Conservation (phyloP, 805 yeast species). For the Tetrapisispora nanseiensis region DNA sequence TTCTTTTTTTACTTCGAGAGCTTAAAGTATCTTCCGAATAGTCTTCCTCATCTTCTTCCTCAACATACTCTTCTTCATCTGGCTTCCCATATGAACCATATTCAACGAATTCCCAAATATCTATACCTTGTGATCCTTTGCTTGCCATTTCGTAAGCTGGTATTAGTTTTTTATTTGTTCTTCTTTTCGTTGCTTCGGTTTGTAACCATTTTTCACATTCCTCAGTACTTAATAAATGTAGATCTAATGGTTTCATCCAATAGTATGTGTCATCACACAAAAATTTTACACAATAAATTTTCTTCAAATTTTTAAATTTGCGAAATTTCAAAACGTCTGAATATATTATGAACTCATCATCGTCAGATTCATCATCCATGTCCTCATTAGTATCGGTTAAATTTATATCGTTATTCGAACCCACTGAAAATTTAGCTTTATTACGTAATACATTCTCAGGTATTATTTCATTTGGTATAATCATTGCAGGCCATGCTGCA, state of each 20-base stretch:
- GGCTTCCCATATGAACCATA: constrained; percentile 27
- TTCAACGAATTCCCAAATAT: constrained; percentile 29
- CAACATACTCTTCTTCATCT: constrained; percentile 24
- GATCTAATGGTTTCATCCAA: constrained; percentile 24
- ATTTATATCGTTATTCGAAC: background rate
- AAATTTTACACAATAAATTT: constrained; percentile 27
- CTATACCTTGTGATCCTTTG: constrained; percentile 26
- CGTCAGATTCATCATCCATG: constrained; percentile 7
- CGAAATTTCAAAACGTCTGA: constrained; percentile 20
- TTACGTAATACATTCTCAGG: constrained; percentile 45
- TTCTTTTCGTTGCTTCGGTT: constrained; percentile 35
- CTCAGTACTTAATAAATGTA: constrained; percentile 13
- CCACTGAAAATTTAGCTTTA: constrained; percentile 5
- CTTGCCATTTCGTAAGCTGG: constrained; percentile 45
- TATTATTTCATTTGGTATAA: constrained; percentile 48
- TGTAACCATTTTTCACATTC: constrained; percentile 20
- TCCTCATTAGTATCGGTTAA: background rate
- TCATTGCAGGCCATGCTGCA: constrained; percentile 88
- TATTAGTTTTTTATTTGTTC: constrained; percentile 35
- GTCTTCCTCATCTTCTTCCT: constrained; percentile 26
- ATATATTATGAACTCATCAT: constrained; percentile 15
- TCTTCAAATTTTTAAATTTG: constrained; percentile 12
- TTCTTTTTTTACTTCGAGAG: constrained; percentile 14
- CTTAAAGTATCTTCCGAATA: constrained; percentile 9
- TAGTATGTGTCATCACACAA: constrained; percentile 28